Evolutionary conservation across 306 rosid species (phyloP), one percentile per base, ranked within the genome.

Genomic region (Aeschynomene evenia): DNA sequence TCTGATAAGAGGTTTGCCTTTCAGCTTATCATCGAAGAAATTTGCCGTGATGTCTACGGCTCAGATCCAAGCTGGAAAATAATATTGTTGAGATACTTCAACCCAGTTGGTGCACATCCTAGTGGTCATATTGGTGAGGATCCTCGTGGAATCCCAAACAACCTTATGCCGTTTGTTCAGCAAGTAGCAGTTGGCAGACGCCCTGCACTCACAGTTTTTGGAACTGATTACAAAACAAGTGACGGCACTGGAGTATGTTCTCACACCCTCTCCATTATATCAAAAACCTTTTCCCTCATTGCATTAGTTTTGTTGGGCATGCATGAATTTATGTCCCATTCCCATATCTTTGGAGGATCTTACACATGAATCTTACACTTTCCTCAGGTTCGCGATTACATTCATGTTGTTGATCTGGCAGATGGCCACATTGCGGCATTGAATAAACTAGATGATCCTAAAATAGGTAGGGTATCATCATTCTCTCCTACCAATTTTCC

Each of bases 151-250:
- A 77, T 91, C 62, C 99, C 99, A 24, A 95, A 95, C 85, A 95
- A 95, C 51, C 95, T 89, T 80, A 91, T 95, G 99, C 97, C 99
- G 3, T 95, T 95, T 42, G 97, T 95, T 73, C 99, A 95, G 83
- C 99, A 95, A 95, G 95, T 91, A 69, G 99, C 99, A 11, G 99
- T 95, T 65, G 99, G 96, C 50, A 83, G 97, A 77, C 89, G 93
- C 22, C 83, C 91, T 22, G 86, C 89, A 31, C 74, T 95, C 82
- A 89, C 96, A 3, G 87, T 95, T 61, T 95, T 69, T 72, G 99
- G 99, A 79, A 86, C 68, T 5, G 96, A 95, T 80, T 95, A 95
- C 72, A 84, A 83, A 8, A 91, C 99, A 72, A 80, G 71, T 65
- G 99, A 95, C 63, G 99, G 97, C 67, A 91, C 97, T 39, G 99